These are phyloP conservation scores for Paramecium primaurelia DNA, from an alignment of 73 alveolate genomes.

Conservation along the genomic window DNA sequence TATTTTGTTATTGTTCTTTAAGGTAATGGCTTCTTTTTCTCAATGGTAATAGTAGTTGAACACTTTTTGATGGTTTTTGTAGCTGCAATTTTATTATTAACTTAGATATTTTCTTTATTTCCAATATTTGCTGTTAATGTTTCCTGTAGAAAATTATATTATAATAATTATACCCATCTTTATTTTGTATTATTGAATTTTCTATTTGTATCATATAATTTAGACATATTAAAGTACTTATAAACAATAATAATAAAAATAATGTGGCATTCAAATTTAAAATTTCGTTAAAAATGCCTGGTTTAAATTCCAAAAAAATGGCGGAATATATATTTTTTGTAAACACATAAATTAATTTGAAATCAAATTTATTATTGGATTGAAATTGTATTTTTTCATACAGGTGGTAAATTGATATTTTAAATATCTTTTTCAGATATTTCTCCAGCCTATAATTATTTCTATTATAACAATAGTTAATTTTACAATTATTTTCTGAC, in stretches of 20 bases:
- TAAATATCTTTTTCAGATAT: neutral
- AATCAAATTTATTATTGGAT: neutral
- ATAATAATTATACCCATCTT: slow-evolving; percentile 28
- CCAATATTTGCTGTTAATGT: neutral
- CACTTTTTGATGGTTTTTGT: neutral
- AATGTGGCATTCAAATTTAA: slow-evolving; percentile 30
- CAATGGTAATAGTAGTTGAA: neutral
- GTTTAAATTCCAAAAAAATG: slow-evolving; percentile 28
- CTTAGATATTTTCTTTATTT: neutral
- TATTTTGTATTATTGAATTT: neutral
- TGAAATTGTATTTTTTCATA: neutral
- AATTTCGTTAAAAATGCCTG: slow-evolving; percentile 7
- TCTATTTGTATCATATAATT: slow-evolving; percentile 8
- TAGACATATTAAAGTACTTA: neutral
- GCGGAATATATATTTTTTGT: slow-evolving; percentile 11
- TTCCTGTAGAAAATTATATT: slow-evolving; percentile 3
- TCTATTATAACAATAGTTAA: neutral
- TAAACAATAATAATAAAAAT: neutral
- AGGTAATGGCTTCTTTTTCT: neutral
- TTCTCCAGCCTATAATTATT: neutral
- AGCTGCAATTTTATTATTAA: neutral
- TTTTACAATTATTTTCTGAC: slow-evolving; percentile 69
- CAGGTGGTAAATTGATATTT: neutral
- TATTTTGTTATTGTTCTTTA: slow-evolving; percentile 16
- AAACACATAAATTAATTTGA: slow-evolving; percentile 1